Base-by-base conservation (phyloP, 805 yeast genomes). In the Sugiyamaella lignohabitans region DNA sequence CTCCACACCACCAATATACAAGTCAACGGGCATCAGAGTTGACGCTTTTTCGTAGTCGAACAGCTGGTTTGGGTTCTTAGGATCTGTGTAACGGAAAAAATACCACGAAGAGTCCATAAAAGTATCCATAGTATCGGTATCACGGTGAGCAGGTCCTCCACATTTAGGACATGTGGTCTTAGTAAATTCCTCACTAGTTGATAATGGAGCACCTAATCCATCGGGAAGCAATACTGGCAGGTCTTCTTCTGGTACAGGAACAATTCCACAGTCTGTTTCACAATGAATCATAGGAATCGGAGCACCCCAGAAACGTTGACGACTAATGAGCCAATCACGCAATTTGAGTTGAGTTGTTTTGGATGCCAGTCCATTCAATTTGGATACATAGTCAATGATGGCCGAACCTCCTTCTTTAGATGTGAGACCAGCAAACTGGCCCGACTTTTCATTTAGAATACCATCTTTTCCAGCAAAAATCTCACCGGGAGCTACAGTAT, bases 31-130 rank as follows among this genome's bases (percentile, higher is more conserved):
- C 74, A 89, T 68, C 24, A 70, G 57, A 23, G 66, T 59, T 6
- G 75, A 63, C 0, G 82, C 86, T 19, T 61, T 63, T 8, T 71
- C 71, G 48, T 62, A 65, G 23, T 59, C 66, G 58, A 91, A 87
- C 1, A 87, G 84, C 36, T 60, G 53, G 0, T 56, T 41, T 0
- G 57, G 51, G 62, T 93, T 91, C 27, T 78, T 66, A 0, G 95
- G 70, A 61, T 93, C 98, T 2, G 82, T 65, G 57, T 78, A 89
- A 49, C 98, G 75, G 68, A 93, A 82, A 63, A 76, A 86, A 64
- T 93, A 93, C 98, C 98, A 93, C 2, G 97, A 88, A 16, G 95
- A 85, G 65, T 93, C 98, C 79, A 93, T 91, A 60, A 93, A 93
- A 0, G 98, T 93, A 61, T 93, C 98, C 98, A 93, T 91, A 0